A percentile compares a stretch with the other conserved stretches of the same genome.
These are phyloP conservation scores for Platismatia glauca DNA, from an alignment of 495 filamentous ascomycete genomes.

Conservation along the genomic window DNA sequence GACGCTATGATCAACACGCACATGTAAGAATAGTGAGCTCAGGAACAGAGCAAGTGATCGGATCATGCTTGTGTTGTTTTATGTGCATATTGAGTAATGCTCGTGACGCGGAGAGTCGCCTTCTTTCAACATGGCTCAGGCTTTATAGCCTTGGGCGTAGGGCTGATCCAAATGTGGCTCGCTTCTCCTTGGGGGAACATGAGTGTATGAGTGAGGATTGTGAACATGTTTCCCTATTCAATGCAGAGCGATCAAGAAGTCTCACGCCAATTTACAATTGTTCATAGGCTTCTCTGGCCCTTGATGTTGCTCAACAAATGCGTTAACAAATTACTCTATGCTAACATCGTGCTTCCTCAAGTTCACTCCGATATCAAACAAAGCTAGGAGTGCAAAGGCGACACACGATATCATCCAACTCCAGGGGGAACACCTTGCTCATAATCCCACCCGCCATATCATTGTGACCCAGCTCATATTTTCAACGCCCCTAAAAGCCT, in stretches of 20 bases:
- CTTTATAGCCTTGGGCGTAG: neutral
- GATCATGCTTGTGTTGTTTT: neutral
- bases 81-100: neutral
- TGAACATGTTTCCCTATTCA: too few species aligned
- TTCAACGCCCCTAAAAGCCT: slow-evolving; percentile 1
- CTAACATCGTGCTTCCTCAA: neutral
- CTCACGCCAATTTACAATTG: neutral
- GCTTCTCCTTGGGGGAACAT: too few species aligned
- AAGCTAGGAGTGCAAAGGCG: neutral
- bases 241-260: neutral
- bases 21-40: neutral
- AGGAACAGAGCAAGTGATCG: neutral
- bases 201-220: too few species aligned
- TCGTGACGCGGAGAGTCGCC: slow-evolving; percentile 1
- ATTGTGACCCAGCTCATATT: neutral
- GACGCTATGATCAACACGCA: neutral
- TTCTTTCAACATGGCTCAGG: neutral
- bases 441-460: neutral
- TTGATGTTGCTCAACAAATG: neutral
- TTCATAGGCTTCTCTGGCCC: neutral
- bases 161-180: too few species aligned
- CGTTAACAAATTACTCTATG: neutral
- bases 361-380: neutral
- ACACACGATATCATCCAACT: neutral
- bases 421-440: slow-evolving; percentile 8